These are phyloP conservation scores for Jamesozyma gamospora DNA, from an alignment of 805 yeast genomes.

Conservation along the genomic window DNA sequence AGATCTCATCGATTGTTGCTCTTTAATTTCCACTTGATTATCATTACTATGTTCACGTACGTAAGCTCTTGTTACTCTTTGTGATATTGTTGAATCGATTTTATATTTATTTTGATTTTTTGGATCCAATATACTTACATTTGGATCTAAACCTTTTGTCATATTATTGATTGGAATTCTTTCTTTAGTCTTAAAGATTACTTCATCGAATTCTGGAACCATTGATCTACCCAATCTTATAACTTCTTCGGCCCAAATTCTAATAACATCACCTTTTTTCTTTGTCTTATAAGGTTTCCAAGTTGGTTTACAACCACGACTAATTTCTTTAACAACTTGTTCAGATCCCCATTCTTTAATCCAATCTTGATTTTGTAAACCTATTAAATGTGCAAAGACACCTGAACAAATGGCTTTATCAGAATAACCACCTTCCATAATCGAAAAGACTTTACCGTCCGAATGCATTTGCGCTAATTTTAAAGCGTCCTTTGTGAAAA, in stretches of 20 bases:
- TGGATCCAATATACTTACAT: not conserved
- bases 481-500: conserved; percentile 64
- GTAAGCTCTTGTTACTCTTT: conserved; percentile 21
- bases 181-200: conserved; percentile 14
- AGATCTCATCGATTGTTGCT: not conserved
- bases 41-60: conserved; percentile 2
- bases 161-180: not conserved
- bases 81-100: conserved; percentile 9
- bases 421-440: conserved; percentile 81
- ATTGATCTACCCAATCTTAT: conserved; percentile 51
- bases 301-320: conserved; percentile 55
- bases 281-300: conserved; percentile 50
- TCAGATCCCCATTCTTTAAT: conserved; percentile 54
- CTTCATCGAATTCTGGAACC: conserved; percentile 38
- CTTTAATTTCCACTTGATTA: conserved; percentile 1
- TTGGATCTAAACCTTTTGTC: not conserved
- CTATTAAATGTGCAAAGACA: conserved; percentile 67
- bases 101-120: not conserved
- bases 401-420: conserved; percentile 76
- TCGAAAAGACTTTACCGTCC: conserved; percentile 52
- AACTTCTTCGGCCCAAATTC: conserved; percentile 57
- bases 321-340: conserved; percentile 53
- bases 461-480: conserved; percentile 54
- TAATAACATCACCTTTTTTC: conserved; percentile 40
- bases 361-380: conserved; percentile 52